These are phyloP conservation scores for Cicer bijugum DNA, from an alignment of 306 rosid species.

Conservation along the genomic window DNA sequence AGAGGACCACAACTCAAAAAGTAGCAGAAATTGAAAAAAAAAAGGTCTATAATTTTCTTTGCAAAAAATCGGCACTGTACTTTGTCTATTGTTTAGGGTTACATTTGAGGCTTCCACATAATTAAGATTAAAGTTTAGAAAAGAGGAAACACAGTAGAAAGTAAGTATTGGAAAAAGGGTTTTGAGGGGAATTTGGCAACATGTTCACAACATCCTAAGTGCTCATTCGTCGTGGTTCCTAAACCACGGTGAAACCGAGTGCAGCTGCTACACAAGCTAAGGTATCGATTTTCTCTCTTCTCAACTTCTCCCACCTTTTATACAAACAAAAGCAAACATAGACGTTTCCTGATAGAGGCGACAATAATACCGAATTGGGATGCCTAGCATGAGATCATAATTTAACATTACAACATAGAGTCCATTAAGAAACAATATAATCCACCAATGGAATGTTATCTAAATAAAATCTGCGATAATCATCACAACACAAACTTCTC, in stretches of 20 bases:
- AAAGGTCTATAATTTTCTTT: neutral
- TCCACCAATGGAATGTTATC: constrained; percentile 42
- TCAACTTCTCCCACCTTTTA: neutral
- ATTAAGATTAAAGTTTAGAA: neutral
- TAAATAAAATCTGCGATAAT: constrained; percentile 48
- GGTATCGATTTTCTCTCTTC: neutral
- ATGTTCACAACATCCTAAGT: neutral
- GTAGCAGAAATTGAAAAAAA: neutral
- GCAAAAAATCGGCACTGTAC: neutral
- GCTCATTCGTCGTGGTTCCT: neutral
- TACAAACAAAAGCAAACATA: neutral
- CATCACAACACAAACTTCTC: constrained; percentile 47
- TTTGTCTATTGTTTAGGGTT: neutral
- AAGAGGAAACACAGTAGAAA: neutral
- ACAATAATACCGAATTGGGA: neutral
- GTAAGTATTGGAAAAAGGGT: neutral
- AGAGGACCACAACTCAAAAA: neutral
- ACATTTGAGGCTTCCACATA: neutral
- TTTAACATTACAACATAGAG: neutral
- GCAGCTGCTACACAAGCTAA: neutral
- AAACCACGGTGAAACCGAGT: neutral
- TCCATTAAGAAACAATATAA: constrained; percentile 28
- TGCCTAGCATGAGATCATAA: neutral
- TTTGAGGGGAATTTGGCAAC: neutral
- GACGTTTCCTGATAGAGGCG: constrained; percentile 6